Evolutionary conservation across 306 rosid species (phyloP).

Genomic region (Glycine tomentella): DNA sequence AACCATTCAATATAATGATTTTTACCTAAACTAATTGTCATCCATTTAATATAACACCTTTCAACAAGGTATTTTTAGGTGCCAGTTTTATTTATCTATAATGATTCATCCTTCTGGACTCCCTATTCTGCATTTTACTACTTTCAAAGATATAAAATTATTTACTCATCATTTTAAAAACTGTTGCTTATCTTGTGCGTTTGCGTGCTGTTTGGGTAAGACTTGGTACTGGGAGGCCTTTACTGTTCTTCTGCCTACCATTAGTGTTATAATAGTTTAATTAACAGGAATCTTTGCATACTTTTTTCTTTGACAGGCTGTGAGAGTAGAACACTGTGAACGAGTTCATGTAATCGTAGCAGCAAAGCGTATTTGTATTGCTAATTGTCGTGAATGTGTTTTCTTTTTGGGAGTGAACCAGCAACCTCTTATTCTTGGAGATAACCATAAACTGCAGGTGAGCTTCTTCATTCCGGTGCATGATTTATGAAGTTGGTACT

Average conservation of each 20-base stretch:
- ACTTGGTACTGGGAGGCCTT: slow-evolving; percentile 29
- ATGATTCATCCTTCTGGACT: background rate
- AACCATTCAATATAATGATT: background rate
- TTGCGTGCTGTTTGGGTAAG: slow-evolving; percentile 21
- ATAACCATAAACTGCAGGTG: slow-evolving; percentile 96
- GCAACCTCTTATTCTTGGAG: slow-evolving; percentile 90
- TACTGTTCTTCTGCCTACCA: slow-evolving; percentile 33
- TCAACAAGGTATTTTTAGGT: background rate
- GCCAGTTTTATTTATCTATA: background rate
- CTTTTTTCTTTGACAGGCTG: slow-evolving; percentile 67
- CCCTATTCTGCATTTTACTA: background rate
- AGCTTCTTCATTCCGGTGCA: slow-evolving; percentile 37
- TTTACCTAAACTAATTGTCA: slow-evolving; percentile 15
- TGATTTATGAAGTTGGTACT: slow-evolving; percentile 38
- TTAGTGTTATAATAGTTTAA: slow-evolving; percentile 23
- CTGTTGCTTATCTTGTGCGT: slow-evolving; percentile 14
- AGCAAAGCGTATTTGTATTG: slow-evolving; percentile 90
- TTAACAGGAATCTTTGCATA: slow-evolving; percentile 33
- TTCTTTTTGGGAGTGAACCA: slow-evolving; percentile 94
- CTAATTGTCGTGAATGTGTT: slow-evolving; percentile 96
- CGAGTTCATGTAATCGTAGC: slow-evolving; percentile 96
- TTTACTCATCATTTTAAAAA: background rate
- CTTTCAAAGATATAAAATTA: slow-evolving; percentile 16
- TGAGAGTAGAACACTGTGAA: slow-evolving; percentile 97
- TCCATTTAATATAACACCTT: slow-evolving; percentile 22